These are phyloP conservation scores for Colletotrichum ledebouriae DNA, from an alignment of 2,329 filamentous ascomycete genomes.

Conservation along the genomic window DNA sequence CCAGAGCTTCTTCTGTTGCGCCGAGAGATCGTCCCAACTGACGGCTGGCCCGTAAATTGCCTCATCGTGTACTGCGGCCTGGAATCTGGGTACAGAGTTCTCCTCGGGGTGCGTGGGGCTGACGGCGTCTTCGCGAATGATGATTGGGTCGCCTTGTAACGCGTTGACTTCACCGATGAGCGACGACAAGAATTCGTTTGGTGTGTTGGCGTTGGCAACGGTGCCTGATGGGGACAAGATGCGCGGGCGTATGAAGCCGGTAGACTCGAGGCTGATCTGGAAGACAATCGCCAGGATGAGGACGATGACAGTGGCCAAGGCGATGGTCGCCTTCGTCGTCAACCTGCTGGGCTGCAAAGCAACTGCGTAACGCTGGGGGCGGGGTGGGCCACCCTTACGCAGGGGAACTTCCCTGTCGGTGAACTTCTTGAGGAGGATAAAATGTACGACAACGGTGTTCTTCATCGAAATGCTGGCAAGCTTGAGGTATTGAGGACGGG, in stretches of 20 bases:
- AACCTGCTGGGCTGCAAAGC: conserved; percentile 68
- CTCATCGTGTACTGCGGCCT: conserved; percentile 61
- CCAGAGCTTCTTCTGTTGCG: conserved; percentile 76
- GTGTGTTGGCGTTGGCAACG: conserved; percentile 34
- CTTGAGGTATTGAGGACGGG: conserved; percentile 72
- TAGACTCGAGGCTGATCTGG: conserved; percentile 74
- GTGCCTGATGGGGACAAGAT: conserved; percentile 19
- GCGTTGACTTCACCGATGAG: conserved; percentile 53
- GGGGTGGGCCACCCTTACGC: conserved; percentile 56
- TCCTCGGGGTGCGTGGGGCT: conserved; percentile 42
- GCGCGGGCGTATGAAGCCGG: conserved; percentile 66
- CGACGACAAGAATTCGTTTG: conserved; percentile 53
- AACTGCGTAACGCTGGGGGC: conserved; percentile 78
- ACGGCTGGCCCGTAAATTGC: conserved; percentile 66
- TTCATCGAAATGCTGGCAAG: conserved; percentile 86
- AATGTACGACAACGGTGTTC: conserved; percentile 84
- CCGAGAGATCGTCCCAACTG: conserved; percentile 78
- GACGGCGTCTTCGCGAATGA: conserved; percentile 54
- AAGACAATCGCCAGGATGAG: conserved; percentile 73
- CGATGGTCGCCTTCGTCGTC: conserved; percentile 64
- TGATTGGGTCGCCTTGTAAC: conserved; percentile 52
- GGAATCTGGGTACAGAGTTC: conserved; percentile 48
- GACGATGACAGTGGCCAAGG: conserved; percentile 68
- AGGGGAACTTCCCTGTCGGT: conserved; percentile 52
- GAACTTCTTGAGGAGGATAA: conserved; percentile 74